Evolutionary conservation across 495 filamentous ascomycete species (phyloP), one percentile per base, ranked within the genome.

Genomic region (Daldinia concentrica): DNA sequence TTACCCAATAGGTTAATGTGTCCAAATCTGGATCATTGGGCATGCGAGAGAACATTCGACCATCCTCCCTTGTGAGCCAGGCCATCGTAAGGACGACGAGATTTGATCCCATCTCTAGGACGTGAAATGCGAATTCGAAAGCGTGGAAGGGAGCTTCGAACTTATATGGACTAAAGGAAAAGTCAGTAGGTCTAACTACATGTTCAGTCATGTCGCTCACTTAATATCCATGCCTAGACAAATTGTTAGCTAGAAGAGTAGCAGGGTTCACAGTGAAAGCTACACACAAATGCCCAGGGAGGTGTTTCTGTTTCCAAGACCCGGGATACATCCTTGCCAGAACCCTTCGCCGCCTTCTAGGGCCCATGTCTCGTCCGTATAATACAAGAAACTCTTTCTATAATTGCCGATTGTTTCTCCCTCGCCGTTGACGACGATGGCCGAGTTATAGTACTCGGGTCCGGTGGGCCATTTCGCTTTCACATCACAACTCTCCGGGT

Each of bases 291-390:
- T 97, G 6, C 94, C 95, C 76, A 93, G 91, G 3, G 92, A 89
- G 11, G 92, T 89, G 6, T 87, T 82, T n/a, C 85, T 89, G 6
- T 87, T 82, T 12, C 85, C 87, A 27, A 88, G 67, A n/a, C 78
- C 80, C 6, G 81, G 82, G 19, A 90, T 76, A 4, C 78, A 68
- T 2, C 84, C 86, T 39, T 76, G 72, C 76, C 76, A 90, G 73
- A 91, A 93, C 15, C 90, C 90, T 4, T 82, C 80, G 19, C 79
- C 76, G 11, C 93, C 92, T 80, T 97, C 94, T 2, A 85, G 77
- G 1, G 95, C 93, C 95, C 95, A 99, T 0, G 89, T 92, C 74
- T 93, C 93, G 75, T 98, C 95, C 0, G 93, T 95, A 80, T 92
- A 92, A 79, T 95, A 98, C 62, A 99, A 86, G 71, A 94, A 94